Conservation (phyloP, 176 grass and related monocot genomes). For the Zoysia japonica region DNA sequence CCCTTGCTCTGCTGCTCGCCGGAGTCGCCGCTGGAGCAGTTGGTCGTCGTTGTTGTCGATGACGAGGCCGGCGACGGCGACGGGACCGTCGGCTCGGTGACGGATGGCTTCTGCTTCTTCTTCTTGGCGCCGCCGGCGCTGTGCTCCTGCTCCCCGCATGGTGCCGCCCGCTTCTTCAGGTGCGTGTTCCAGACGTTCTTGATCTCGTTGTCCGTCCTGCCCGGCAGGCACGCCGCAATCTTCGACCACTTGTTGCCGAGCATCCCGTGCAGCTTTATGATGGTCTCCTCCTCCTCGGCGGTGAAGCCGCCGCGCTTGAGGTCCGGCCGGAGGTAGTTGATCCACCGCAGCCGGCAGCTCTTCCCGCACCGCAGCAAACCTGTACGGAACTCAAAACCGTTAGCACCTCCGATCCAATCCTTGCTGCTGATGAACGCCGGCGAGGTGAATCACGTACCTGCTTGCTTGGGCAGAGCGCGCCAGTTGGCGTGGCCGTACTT, state of each 20-base stretch:
- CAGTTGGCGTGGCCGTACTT: constrained; percentile 86
- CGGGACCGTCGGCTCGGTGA: neutral
- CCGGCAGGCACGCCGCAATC: constrained; percentile 75
- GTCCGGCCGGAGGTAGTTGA: constrained; percentile 93
- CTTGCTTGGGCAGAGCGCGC: constrained; percentile 85
- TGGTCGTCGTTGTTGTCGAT: constrained; percentile 6
- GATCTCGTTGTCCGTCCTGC: constrained; percentile 99
- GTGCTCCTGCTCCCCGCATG: constrained; percentile 2
- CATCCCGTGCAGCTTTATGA: constrained; percentile 69
- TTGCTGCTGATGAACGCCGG: neutral
- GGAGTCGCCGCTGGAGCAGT: constrained; percentile 45
- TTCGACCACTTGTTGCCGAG: constrained; percentile 99
- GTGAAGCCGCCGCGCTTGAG: constrained; percentile 94
- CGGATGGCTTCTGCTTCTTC: constrained; percentile 31
- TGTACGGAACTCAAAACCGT: neutral
- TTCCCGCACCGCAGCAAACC: constrained; percentile 91
- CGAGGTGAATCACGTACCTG: constrained; percentile 33
- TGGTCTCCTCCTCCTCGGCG: constrained; percentile 66
- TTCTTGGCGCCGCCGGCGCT: constrained; percentile 1
- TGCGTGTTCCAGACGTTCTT: constrained; percentile 99
- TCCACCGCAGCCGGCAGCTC: constrained; percentile 92
- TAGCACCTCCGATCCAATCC: neutral
- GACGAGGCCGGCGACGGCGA: constrained; percentile 48
- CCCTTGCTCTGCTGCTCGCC: constrained; percentile 53
- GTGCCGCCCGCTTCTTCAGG: constrained; percentile 67